These are phyloP conservation scores for Ballota nigra DNA, from an alignment of 257 asterid genomes.

Conservation along the genomic window DNA sequence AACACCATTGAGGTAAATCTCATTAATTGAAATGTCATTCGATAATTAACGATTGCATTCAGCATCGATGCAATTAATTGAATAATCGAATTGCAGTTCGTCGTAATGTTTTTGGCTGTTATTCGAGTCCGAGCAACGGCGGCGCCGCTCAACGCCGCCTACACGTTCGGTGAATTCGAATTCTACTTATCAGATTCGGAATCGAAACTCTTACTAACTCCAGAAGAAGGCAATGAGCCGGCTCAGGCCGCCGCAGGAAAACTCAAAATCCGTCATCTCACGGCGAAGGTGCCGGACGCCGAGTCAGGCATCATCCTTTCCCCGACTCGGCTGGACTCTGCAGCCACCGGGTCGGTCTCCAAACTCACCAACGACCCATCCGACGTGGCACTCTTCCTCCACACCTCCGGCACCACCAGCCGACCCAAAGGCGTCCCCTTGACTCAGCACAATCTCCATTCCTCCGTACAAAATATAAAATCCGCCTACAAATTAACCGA, in stretches of 20 bases:
- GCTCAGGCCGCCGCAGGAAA: slow-evolving; percentile 91
- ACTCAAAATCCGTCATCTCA: slow-evolving; percentile 65
- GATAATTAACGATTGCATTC: too few relatives aligned
- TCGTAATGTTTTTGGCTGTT: slow-evolving; percentile 79
- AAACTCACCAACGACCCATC: slow-evolving; percentile 60
- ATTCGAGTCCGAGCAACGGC: slow-evolving; percentile 88
- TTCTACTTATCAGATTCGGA: slow-evolving; percentile 88
- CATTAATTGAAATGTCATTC: too few relatives aligned
- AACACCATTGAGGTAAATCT: slow-evolving; percentile 73
- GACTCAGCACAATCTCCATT: slow-evolving; percentile 71
- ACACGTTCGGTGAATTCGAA: slow-evolving; percentile 88
- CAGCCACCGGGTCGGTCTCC: slow-evolving; percentile 34
- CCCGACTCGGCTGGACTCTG: slow-evolving; percentile 38
- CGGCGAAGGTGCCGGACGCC: slow-evolving; percentile 49
- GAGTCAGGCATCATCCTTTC: slow-evolving; percentile 44
- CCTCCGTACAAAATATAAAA: slow-evolving; percentile 70
- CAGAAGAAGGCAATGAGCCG: slow-evolving; percentile 77
- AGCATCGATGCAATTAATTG: too few relatives aligned
- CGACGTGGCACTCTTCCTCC: slow-evolving; percentile 87
- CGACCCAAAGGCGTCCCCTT: slow-evolving; percentile 96
- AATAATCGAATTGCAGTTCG: slow-evolving; percentile 48
- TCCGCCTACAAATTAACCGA: slow-evolving; percentile 68
- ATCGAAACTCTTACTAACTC: slow-evolving; percentile 66
- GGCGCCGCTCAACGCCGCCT: slow-evolving; percentile 90
- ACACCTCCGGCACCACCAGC: slow-evolving; percentile 99